Base-by-base conservation (phyloP, 169 alveolate genomes). In the Theileria luwenshuni region DNA sequence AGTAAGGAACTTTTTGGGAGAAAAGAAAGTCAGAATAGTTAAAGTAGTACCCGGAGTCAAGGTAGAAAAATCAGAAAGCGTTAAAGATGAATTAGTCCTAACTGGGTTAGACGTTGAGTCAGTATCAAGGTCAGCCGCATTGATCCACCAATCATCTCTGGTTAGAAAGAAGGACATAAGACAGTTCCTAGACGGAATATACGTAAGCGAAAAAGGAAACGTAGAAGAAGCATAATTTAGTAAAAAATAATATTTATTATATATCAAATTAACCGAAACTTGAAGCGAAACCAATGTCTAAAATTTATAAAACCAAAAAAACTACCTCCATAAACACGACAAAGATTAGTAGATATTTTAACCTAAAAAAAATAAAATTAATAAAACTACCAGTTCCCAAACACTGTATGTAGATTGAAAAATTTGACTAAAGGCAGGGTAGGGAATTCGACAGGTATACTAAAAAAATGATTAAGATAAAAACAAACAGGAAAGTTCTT, bases 181-280 rank as follows among this genome's bases (percentile, higher is more conserved):
- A 81, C 96, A 96, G 93, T 97, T 98, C 95, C 94, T 98, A 85
- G 99, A 98, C 88, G 99, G 99, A 71, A 96, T 97, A 83, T 97
- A 97, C 92, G 99, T 97, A 61, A 94, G 98, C 65, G 99, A 97
- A 84, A 96, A 90, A 30, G 95, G 96, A 30, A 86, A 93, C 38
- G 94, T 95, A 25, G 97, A 90, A 3, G 69, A 48, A 30, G n/a
- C 15, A 17, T 7, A 30, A 17, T 12, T 3, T 30, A 45, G 13
- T 30, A 19, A 58, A 21, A 28, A n/a, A 23, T 49, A 19, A n/a
- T n/a, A 12, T 2, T 3, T 13, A 17, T 23, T 27, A 2, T 25
- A 56, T 61, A 45, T 12, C 47, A 35, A 19, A 1, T 62, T 52
- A 77, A 33, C 80, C 76, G 27, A 79, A 79, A 0, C 35, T 56